Conservation (phyloP, 2,329 filamentous ascomycete genomes). For the Aureobasidium sp. region DNA sequence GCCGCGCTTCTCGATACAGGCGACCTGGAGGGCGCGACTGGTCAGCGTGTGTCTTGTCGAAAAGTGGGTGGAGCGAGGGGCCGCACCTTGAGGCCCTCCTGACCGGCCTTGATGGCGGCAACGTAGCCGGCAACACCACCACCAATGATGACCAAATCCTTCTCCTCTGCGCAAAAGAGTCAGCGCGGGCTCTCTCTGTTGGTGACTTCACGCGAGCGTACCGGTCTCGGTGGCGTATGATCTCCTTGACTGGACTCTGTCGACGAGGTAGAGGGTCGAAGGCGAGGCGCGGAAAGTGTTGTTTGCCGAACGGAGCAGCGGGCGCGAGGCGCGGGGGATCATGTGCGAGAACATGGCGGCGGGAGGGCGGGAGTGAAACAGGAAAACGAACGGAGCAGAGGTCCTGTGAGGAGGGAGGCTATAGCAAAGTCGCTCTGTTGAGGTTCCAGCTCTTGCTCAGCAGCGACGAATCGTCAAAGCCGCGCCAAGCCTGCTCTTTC, state of each 20-base stretch:
- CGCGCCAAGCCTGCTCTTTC: slow-evolving; percentile 8
- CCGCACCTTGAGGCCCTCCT: slow-evolving; percentile 86
- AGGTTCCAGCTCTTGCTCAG: slow-evolving; percentile 6
- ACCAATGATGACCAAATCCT: slow-evolving; percentile 95
- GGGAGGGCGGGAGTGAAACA: not conserved
- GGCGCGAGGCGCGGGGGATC: slow-evolving; percentile 19
- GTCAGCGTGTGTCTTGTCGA: not conserved
- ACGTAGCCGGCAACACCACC: slow-evolving; percentile 98
- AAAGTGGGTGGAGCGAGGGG: not conserved
- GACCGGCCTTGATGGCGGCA: slow-evolving; percentile 96
- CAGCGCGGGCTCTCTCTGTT: slow-evolving; percentile 12
- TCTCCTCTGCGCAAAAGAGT: slow-evolving; percentile 58
- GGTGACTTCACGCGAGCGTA: slow-evolving; percentile 24
- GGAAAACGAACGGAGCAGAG: slow-evolving; percentile 1
- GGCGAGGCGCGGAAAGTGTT: slow-evolving; percentile 25
- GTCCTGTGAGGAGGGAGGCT: not conserved
- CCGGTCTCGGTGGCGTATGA: slow-evolving; percentile 50
- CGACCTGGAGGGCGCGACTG: slow-evolving; percentile 53
- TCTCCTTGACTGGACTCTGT: slow-evolving; percentile 48
- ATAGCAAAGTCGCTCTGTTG: not conserved
- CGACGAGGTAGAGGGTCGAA: slow-evolving; percentile 42
- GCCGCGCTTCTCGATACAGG: slow-evolving; percentile 98
- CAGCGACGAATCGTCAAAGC: slow-evolving; percentile 3
- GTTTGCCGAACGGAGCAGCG: slow-evolving; percentile 20
- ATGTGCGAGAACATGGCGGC: slow-evolving; percentile 20